A percentile compares a stretch with the other conserved stretches of the same genome.
These are phyloP conservation scores for Pichia californica DNA, from an alignment of 805 yeast species.

Conservation along the genomic window DNA sequence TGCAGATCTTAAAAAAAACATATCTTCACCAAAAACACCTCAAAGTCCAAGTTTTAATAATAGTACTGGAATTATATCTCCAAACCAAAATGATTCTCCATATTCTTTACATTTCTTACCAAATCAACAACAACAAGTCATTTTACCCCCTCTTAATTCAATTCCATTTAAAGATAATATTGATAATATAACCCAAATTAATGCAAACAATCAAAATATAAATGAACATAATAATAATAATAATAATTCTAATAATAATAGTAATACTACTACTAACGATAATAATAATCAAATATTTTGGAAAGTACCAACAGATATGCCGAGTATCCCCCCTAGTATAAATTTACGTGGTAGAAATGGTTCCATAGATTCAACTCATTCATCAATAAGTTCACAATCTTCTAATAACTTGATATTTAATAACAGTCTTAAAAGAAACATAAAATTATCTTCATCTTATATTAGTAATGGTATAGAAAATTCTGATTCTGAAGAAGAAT, in stretches of 20 bases:
- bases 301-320: conserved; percentile 59
- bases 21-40: too few relatives aligned
- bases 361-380: conserved; percentile 45
- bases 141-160: background rate
- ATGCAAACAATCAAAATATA: too few relatives aligned
- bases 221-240: background rate
- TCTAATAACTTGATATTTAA: background rate
- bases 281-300: conserved; percentile 35
- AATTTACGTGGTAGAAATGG: conserved; percentile 22
- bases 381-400: conserved; percentile 16
- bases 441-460: too few relatives aligned
- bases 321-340: conserved; percentile 21
- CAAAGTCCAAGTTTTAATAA: conserved; percentile 1
- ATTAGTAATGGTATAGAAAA: conserved; percentile 15
- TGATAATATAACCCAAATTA: too few relatives aligned
- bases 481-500: conserved; percentile 32
- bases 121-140: conserved; percentile 1
- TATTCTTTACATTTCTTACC: background rate
- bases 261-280: conserved; percentile 11
- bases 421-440: background rate
- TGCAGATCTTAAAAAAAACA: too few relatives aligned
- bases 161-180: background rate
- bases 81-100: conserved; percentile 4
- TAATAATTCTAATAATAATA: too few relatives aligned
- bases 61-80: too few relatives aligned